phyloP scores from a whole-genome alignment of 1,284 basidiomycete genomes.

The Naganishia sp. region DNA sequence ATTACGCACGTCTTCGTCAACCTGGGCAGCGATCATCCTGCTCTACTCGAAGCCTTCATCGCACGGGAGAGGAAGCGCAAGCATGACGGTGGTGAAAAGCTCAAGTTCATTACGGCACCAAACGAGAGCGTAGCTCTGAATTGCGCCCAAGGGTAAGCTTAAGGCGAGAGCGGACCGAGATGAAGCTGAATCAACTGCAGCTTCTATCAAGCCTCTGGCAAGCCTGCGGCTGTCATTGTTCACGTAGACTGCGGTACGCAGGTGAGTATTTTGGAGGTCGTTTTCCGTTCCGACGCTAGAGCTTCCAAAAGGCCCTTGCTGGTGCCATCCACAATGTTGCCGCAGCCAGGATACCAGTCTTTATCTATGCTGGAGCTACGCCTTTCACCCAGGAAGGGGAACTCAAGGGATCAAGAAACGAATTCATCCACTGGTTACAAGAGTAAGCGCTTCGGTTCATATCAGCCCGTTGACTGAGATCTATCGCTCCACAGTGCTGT shows the following conservation, averaged over 20 bases:
- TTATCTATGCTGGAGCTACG: slow-evolving; percentile 70
- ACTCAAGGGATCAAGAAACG: slow-evolving; percentile 65
- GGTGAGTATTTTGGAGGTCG: slow-evolving; percentile 47
- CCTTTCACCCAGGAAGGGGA: slow-evolving; percentile 63
- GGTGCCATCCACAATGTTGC: slow-evolving; percentile 72
- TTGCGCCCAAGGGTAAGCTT: slow-evolving; percentile 60
- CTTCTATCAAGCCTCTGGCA: slow-evolving; percentile 66
- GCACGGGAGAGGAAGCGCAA: slow-evolving; percentile 38
- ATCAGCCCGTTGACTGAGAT: neutral
- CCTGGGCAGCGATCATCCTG: slow-evolving; percentile 73
- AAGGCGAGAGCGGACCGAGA: neutral
- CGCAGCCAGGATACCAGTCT: slow-evolving; percentile 62
- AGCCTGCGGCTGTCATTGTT: slow-evolving; percentile 68
- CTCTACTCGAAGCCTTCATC: slow-evolving; percentile 66
- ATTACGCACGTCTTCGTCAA: slow-evolving; percentile 72
- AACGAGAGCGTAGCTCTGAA: slow-evolving; percentile 74
- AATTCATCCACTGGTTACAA: slow-evolving; percentile 72
- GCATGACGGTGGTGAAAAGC: slow-evolving; percentile 28
- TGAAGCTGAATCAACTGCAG: slow-evolving; percentile 36
- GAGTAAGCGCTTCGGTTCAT: slow-evolving; percentile 51
- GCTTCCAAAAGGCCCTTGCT: slow-evolving; percentile 59
- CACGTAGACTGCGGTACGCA: slow-evolving; percentile 73
- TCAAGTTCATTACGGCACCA: slow-evolving; percentile 65
- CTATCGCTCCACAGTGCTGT: slow-evolving; percentile 55
- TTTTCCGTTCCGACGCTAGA: slow-evolving; percentile 3